Conservation (phyloP, 2,329 filamentous ascomycete species). For the Colletotrichum costaricense region DNA sequence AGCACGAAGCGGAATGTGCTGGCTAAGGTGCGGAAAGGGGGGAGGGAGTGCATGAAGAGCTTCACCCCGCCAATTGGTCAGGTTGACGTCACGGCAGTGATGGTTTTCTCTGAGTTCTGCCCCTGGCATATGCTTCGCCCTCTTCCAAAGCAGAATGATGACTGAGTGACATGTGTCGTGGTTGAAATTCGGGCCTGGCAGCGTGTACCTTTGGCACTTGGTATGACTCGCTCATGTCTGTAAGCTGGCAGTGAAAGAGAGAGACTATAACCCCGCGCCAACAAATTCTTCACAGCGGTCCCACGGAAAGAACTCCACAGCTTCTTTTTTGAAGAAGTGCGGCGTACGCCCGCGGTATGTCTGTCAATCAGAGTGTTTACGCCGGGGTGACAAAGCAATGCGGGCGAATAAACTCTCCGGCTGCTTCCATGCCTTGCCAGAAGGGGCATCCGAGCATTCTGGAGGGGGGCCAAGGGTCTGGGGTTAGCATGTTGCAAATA, state of each 20-base stretch:
- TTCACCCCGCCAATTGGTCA: slow-evolving; percentile 24
- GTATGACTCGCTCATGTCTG: slow-evolving; percentile 25
- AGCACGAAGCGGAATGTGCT: background rate
- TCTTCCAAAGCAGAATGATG: background rate
- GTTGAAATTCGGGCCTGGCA: background rate
- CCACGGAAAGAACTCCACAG: slow-evolving; percentile 11
- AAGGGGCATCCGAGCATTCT: background rate
- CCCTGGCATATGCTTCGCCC: background rate
- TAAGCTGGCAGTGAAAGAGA: background rate
- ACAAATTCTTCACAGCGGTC: slow-evolving; percentile 19
- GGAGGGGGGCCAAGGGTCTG: slow-evolving; percentile 20
- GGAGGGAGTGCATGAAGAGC: background rate
- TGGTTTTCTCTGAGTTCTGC: background rate
- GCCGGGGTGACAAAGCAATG: slow-evolving; percentile 22
- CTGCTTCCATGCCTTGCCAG: slow-evolving; percentile 29
- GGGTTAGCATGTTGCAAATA: slow-evolving; percentile 6
- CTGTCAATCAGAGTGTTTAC: background rate
- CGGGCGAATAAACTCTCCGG: slow-evolving; percentile 31
- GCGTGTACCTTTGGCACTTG: no score
- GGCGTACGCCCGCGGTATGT: no score
- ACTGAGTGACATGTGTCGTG: slow-evolving; percentile 13
- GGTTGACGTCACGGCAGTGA: slow-evolving; percentile 30
- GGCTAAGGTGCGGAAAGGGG: slow-evolving; percentile 1
- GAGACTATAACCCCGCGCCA: background rate
- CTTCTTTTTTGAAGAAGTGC: background rate